These are phyloP conservation scores for Myxozyma mucilagina DNA, from an alignment of 805 yeast species.

Conservation along the genomic window DNA sequence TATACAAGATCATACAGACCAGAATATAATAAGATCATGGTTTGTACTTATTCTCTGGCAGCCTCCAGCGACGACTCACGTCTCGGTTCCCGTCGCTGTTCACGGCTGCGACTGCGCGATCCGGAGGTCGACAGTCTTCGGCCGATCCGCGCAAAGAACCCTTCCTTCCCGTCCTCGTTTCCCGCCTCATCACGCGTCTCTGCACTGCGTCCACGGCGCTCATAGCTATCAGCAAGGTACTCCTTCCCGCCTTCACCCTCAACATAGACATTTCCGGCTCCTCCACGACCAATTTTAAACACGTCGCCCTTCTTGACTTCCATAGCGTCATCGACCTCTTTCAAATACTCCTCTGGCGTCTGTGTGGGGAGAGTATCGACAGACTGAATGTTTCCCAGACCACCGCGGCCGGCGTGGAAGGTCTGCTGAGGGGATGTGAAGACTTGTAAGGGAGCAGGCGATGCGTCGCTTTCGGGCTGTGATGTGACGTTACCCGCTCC, in stretches of 20 bases:
- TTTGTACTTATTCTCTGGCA: too few relatives aligned
- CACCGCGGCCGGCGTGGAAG: slow-evolving; percentile 44
- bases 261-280: slow-evolving; percentile 40
- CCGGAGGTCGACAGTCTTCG: slow-evolving; percentile 4
- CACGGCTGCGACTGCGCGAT: slow-evolving; percentile 6
- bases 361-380: slow-evolving; percentile 36
- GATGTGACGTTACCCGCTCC: slow-evolving; percentile 30
- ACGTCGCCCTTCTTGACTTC: slow-evolving; percentile 37
- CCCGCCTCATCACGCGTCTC: not conserved
- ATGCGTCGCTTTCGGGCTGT: slow-evolving; percentile 33
- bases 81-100: not conserved
- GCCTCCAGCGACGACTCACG: not conserved
- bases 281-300: slow-evolving; percentile 44
- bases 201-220: slow-evolving; percentile 1
- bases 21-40: too few relatives aligned
- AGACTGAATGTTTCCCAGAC: slow-evolving; percentile 42
- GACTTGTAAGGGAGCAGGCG: slow-evolving; percentile 42
- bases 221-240: not conserved
- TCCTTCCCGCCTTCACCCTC: slow-evolving; percentile 20
- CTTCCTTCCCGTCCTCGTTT: not conserved
- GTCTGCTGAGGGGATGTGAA: slow-evolving; percentile 40
- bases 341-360: slow-evolving; percentile 40
- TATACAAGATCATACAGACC: too few relatives aligned
- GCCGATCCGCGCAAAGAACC: slow-evolving; percentile 18
- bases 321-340: slow-evolving; percentile 39